Percentiles rank a stretch among this genome's conserved stretches.
These are phyloP conservation scores for Fibroporia radiculosa DNA, from an alignment of 768 basidiomycete genomes.

Conservation along the genomic window DNA sequence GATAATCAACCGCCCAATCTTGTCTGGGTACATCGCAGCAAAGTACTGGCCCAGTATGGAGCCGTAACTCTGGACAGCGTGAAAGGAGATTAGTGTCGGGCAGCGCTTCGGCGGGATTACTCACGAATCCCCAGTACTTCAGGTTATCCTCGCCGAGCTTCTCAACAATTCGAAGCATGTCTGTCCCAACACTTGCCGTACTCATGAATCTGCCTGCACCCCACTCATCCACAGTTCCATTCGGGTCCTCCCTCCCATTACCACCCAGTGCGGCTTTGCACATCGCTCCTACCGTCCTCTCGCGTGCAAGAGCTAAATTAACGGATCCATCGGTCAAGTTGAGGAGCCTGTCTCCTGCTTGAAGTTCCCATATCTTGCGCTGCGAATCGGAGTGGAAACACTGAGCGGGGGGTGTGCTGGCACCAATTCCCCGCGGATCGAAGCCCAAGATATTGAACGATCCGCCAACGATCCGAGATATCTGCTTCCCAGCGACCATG, in stretches of 20 bases:
- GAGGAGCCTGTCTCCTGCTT: slow-evolving; percentile 4
- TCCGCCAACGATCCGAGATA: slow-evolving; percentile 8
- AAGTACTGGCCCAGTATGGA: slow-evolving; percentile 17
- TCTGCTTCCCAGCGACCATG: slow-evolving; percentile 3
- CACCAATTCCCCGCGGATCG: slow-evolving; percentile 15
- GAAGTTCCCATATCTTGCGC: slow-evolving; percentile 6
- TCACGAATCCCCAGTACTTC: slow-evolving; percentile 23
- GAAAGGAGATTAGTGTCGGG: not conserved
- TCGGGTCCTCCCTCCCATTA: not conserved
- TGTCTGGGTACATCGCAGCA: slow-evolving; percentile 24
- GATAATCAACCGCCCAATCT: slow-evolving; percentile 23
- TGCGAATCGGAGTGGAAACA: slow-evolving; percentile 9
- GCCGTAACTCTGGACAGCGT: slow-evolving; percentile 9
- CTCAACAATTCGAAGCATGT: slow-evolving; percentile 22
- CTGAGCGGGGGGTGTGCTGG: slow-evolving; percentile 13
- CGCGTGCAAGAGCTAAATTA: not conserved
- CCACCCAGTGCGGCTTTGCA: slow-evolving; percentile 11
- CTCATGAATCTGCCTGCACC: slow-evolving; percentile 16
- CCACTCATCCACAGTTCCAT: slow-evolving; percentile 1
- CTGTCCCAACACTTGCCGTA: slow-evolving; percentile 21
- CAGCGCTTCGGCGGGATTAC: not conserved
- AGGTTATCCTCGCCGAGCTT: slow-evolving; percentile 21
- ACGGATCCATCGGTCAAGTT: slow-evolving; percentile 8
- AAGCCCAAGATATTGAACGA: slow-evolving; percentile 13
- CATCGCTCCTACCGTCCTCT: slow-evolving; percentile 1